A percentile compares a stretch with the other conserved stretches of the same genome.
These are phyloP conservation scores for Angomonas desouzai DNA, from an alignment of 208 protist genomes.

Conservation along the genomic window DNA sequence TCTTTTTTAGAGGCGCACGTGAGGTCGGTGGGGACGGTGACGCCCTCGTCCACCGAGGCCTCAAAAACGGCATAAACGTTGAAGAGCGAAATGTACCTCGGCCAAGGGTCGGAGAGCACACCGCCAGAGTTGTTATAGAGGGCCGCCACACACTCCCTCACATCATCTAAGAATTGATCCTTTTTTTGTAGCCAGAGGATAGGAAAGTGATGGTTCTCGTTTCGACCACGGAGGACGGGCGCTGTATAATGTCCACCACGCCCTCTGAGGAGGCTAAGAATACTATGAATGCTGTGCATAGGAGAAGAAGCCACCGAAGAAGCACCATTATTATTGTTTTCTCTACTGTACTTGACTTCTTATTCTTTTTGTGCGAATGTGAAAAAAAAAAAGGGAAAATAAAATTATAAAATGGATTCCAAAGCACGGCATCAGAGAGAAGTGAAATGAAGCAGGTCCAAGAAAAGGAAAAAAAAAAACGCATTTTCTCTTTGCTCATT, in stretches of 20 bases:
- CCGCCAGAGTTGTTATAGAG: conserved; percentile 37
- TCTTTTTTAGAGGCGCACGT: conserved; percentile 19
- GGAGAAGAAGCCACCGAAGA: background rate
- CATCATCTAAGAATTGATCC: conserved; percentile 39
- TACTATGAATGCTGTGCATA: no score
- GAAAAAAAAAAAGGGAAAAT: no score
- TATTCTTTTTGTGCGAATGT: no score
- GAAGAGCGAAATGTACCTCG: conserved; percentile 37
- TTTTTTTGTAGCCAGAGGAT: conserved; percentile 45
- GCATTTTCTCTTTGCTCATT: conserved; percentile 11
- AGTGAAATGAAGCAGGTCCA: no score
- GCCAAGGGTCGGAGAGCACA: conserved; percentile 50
- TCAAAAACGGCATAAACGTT: conserved; percentile 67
- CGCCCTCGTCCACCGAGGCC: conserved; percentile 23
- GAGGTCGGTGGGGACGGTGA: conserved; percentile 10
- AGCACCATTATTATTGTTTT: background rate
- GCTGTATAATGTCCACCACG: conserved; percentile 22
- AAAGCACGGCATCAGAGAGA: no score
- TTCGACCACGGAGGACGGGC: conserved; percentile 18
- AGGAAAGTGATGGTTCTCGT: conserved; percentile 62
- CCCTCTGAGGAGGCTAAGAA: no score
- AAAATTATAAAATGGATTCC: no score
- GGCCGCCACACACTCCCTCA: conserved; percentile 20
- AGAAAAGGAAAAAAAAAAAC: conserved; percentile 1
- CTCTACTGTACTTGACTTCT: background rate